phyloP scores from a whole-genome alignment of 345 rosid species.

The Clarkia xantiana region DNA sequence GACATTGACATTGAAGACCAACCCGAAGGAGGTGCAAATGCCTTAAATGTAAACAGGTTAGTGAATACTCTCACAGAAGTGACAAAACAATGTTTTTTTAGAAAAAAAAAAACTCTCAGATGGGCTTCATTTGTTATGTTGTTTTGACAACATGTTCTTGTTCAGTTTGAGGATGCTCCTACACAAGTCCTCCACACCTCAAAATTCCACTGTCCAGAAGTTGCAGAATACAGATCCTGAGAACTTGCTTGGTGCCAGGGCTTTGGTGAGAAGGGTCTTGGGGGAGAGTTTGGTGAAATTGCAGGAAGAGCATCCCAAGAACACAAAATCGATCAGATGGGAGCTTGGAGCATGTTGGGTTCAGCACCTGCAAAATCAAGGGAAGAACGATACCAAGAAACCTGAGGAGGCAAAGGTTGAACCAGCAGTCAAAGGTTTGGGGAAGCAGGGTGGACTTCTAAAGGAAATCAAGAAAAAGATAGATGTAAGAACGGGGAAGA shows the following conservation, averaged over 20 bases:
- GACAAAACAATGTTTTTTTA: no score
- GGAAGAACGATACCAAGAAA: slow-evolving; percentile 56
- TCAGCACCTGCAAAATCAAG: slow-evolving; percentile 88
- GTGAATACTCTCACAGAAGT: slow-evolving; percentile 1
- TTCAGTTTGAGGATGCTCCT: slow-evolving; percentile 82
- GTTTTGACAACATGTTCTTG: background rate
- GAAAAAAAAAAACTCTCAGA: no score
- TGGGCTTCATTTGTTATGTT: no score
- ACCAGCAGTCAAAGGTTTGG: slow-evolving; percentile 88
- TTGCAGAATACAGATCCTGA: slow-evolving; percentile 51
- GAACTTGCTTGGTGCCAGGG: slow-evolving; percentile 36
- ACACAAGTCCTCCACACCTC: slow-evolving; percentile 53
- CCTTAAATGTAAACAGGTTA: slow-evolving; percentile 82
- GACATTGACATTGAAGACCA: slow-evolving; percentile 75
- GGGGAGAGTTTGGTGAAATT: slow-evolving; percentile 66
- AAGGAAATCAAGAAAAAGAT: slow-evolving; percentile 78
- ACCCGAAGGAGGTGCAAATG: slow-evolving; percentile 86
- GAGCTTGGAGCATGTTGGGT: slow-evolving; percentile 94
- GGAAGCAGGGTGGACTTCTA: slow-evolving; percentile 85
- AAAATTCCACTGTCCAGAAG: slow-evolving; percentile 36
- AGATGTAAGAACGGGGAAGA: slow-evolving; percentile 49
- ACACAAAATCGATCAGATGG: slow-evolving; percentile 64
- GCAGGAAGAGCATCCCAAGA: slow-evolving; percentile 40
- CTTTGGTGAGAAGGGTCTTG: slow-evolving; percentile 52
- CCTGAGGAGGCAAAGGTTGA: slow-evolving; percentile 64